Conservation (phyloP, 139 green algal genomes). For the Chlorella sorokiniana region DNA sequence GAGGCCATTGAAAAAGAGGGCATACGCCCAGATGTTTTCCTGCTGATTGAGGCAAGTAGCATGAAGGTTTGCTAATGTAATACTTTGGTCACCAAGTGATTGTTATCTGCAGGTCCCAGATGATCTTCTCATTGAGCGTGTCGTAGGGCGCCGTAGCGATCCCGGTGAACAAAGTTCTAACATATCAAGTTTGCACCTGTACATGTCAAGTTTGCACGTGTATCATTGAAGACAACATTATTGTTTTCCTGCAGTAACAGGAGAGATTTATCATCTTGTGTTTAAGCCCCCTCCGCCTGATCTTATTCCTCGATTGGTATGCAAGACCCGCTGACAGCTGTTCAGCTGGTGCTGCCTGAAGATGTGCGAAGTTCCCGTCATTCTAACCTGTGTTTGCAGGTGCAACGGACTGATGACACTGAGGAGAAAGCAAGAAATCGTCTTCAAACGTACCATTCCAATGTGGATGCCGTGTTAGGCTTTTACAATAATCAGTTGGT, state of each 20-base stretch:
- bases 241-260: constrained; percentile 62
- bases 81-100: not conserved
- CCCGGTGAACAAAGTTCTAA: constrained; percentile 48
- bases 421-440: constrained; percentile 87
- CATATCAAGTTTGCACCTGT: not conserved
- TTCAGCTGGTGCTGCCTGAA: not conserved
- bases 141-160: constrained; percentile 92
- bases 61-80: not conserved
- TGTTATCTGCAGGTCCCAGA: constrained; percentile 82
- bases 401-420: constrained; percentile 91
- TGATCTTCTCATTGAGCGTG: constrained; percentile 91
- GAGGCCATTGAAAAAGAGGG: constrained; percentile 89
- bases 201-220: not conserved
- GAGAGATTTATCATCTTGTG: constrained; percentile 92
- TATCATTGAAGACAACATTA: no score
- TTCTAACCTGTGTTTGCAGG: not conserved
- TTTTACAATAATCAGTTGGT: constrained; percentile 73
- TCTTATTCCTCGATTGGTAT: constrained; percentile 66
- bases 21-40: constrained; percentile 94
- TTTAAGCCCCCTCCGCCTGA: constrained; percentile 88
- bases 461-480: constrained; percentile 78
- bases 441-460: constrained; percentile 77
- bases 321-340: not conserved
- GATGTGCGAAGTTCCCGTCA: not conserved
- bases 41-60: constrained; percentile 85